Evolutionary conservation across 208 protist species (phyloP), one percentile per base, ranked within the genome.

Genomic region (Crithidia mellificae): DNA sequence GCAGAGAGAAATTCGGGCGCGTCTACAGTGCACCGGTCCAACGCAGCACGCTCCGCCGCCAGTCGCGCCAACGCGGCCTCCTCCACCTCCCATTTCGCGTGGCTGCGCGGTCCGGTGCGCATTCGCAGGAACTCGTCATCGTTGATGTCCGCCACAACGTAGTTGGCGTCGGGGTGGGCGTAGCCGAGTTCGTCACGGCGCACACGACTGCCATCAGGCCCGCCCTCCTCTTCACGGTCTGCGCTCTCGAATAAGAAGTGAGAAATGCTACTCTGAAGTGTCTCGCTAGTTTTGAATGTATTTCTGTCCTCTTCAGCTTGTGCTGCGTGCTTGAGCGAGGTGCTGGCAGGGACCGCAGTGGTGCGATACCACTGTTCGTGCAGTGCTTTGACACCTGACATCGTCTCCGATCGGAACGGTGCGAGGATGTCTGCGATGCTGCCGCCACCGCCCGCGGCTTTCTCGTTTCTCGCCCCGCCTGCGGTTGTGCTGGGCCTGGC

Each of bases 61-160:
- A 66, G 20, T n/a, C 41, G 20, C 17, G 32, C 32, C 51, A 63
- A 12, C 49, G 53, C 76, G 12, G 67, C 65, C 0, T 24, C 50
- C 38, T 77, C 57, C 9, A 47, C 47, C 53, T 74, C 62, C 6
- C 44, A 38, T 6, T 44, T 41, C 17, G 57, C 56, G 47, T 63
- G 56, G 51, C 53, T 50, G 25, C 63, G 58, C 14, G 83, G 74
- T 0, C 85, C 83, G 22, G 75, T 74, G 19, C 84, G 82, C 59
- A 78, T 29, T 25, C 63, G 63, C 25, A 91, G n/a, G 47, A 81
- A 90, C 22, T 85, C 83, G 46, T 95, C 87, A 63, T 92, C 87
- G 67, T 92, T 95, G 63, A 95, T 91, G 68, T 92, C 84, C 1
- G 80, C 75, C 19, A 92, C 73, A 12, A 76, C 65, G 68, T 89